These are phyloP conservation scores for Boletus putidus DNA, from an alignment of 1,284 basidiomycete species.

Conservation along the genomic window DNA sequence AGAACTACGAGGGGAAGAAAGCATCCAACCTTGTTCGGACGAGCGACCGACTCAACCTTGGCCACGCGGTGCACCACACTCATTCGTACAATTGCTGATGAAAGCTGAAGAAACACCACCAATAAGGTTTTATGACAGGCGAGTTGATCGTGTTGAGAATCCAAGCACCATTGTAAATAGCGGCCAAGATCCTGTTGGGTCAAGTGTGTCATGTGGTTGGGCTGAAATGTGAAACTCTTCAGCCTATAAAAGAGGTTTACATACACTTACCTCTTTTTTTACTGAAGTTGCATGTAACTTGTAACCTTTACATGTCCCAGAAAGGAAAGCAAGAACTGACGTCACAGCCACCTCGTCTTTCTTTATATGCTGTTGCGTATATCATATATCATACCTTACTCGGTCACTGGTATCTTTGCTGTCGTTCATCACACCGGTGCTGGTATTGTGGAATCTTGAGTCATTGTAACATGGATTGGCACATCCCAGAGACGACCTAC, in stretches of 20 bases:
- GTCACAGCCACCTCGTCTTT: conserved; percentile 1
- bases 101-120: background rate
- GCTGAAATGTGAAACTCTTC: background rate
- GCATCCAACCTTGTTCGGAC: conserved; percentile 1
- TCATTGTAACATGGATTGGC: too few relatives aligned
- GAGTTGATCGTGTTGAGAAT: background rate
- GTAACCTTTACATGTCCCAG: too few relatives aligned
- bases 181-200: background rate
- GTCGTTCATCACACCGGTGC: too few relatives aligned
- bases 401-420: too few relatives aligned
- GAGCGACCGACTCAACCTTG: background rate
- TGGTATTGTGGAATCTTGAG: too few relatives aligned
- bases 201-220: background rate
- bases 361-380: too few relatives aligned
- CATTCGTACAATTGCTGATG: background rate
- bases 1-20: background rate
- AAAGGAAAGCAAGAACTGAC: too few relatives aligned
- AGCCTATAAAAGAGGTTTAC: conserved; percentile 3
- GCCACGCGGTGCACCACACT: too few relatives aligned
- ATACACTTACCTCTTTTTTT: background rate
- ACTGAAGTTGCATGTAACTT: background rate
- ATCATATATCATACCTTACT: too few relatives aligned
- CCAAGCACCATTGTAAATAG: background rate
- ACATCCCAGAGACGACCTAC: too few relatives aligned
- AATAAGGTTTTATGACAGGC: background rate